Evolutionary conservation across 768 basidiomycete species (phyloP), one percentile per base, ranked within the genome.

Genomic region (Tulasnella sp.): DNA sequence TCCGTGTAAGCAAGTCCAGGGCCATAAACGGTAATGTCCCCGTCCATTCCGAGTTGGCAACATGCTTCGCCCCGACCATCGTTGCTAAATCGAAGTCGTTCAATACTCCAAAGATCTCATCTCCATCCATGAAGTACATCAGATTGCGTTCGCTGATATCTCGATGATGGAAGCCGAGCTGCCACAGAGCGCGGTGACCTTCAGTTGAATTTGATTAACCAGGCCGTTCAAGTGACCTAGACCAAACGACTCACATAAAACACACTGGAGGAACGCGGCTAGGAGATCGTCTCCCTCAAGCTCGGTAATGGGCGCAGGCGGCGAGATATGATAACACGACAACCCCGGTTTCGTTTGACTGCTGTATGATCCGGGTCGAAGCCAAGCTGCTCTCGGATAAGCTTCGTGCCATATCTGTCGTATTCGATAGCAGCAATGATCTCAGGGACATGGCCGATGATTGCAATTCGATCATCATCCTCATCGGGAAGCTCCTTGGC

Each of bases 11-110:
- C 15, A 73, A 58, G 9, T 69, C 67, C 2, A 70, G 26, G 2
- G 70, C 71, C 68, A 73, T 74, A 65, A 74, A 74, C 21, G 70
- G 66, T 3, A 71, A 44, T 15, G 66, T 70, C 3, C 70, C 68
- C 5, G 68, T 68, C 4, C 63, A 61, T 26, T 67, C 62, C n/a
- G 49, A 48, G 45, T 5, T 48, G 5, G 26, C n/a, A 10, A 27
- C 26, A 5, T 7, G n/a, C 5, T 5, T 5, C 10, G 45, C n/a
- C 5, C 10, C 45, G 10, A 7, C 19, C 8, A 60, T 34, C 54
- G 51, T 55, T 32, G 67, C 58, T 26, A 72, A 62, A 62, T 74
- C 71, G 41, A 63, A 72, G 60, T 72, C 69, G 19, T 64, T 68
- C 27, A 74, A 55, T 15, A 73, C 60, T 2, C 69, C 70, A 11